Conservation (phyloP, 257 asterid species). For the Solanum commersonii region DNA sequence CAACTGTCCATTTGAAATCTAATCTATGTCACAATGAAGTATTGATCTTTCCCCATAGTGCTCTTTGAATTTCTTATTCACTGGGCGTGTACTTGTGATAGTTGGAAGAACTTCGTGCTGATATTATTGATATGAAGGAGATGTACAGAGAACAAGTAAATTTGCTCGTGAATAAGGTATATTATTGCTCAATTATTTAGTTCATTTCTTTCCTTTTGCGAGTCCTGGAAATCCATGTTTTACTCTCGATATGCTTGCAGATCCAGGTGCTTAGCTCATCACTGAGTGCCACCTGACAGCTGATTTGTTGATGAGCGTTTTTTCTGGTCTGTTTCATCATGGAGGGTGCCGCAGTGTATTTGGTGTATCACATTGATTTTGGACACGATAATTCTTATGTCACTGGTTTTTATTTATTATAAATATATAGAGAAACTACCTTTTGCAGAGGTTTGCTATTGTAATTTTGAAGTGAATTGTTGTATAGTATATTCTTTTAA, state of each 20-base stretch:
- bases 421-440: not conserved
- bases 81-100: slow-evolving; percentile 12
- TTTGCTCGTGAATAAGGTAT: slow-evolving; percentile 83
- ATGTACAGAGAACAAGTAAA: slow-evolving; percentile 99
- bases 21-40: not conserved
- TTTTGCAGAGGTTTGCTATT: not conserved
- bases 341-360: not conserved
- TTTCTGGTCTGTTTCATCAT: slow-evolving; percentile 4
- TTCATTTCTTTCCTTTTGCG: not conserved
- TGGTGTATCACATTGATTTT: not conserved
- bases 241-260: slow-evolving; percentile 22
- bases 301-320: not conserved
- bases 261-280: slow-evolving; percentile 65
- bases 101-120: slow-evolving; percentile 98
- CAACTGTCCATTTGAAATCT: not conserved
- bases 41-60: not conserved
- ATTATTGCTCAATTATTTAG: not conserved
- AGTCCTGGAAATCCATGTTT: not conserved
- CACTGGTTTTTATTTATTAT: not conserved
- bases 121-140: slow-evolving; percentile 85
- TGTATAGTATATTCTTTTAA: not conserved
- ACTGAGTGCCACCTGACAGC: slow-evolving; percentile 22
- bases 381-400: not conserved
- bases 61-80: not conserved
- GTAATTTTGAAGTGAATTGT: not conserved